These are phyloP conservation scores for Cryptococcus sp. DNA, from an alignment of 1,284 basidiomycete genomes.

Conservation along the genomic window DNA sequence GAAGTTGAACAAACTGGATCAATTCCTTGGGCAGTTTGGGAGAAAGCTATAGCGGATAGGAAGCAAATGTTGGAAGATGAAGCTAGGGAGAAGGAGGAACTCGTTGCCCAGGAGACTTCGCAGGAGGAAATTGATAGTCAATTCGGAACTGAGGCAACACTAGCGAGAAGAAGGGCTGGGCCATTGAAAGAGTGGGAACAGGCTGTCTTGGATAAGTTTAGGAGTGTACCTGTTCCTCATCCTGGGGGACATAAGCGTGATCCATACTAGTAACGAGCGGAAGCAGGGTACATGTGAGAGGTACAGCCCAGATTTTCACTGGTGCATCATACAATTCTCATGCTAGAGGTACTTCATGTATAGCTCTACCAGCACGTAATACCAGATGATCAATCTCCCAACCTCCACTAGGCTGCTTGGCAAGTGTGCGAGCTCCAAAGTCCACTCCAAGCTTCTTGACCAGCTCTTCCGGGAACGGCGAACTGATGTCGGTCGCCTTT, in stretches of 20 bases:
- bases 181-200: constrained; percentile 43
- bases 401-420: constrained; percentile 25
- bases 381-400: constrained; percentile 29
- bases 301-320: neutral
- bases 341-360: constrained; percentile 4
- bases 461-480: constrained; percentile 6
- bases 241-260: constrained; percentile 11
- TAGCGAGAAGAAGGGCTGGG: constrained; percentile 48
- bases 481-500: no score
- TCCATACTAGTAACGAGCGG: neutral
- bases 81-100: constrained; percentile 49
- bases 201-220: constrained; percentile 41
- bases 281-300: no score
- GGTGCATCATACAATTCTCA: neutral
- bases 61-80: constrained; percentile 42
- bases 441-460: constrained; percentile 13
- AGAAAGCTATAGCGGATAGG: constrained; percentile 55
- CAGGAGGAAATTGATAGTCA: constrained; percentile 26
- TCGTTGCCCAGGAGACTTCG: constrained; percentile 47
- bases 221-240: constrained; percentile 30
- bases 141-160: constrained; percentile 51
- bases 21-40: constrained; percentile 74
- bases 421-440: constrained; percentile 14
- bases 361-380: constrained; percentile 35
- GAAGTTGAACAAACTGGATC: constrained; percentile 46